Base-by-base conservation (phyloP, 1,139 yeast species). In the Pichia sp. region DNA sequence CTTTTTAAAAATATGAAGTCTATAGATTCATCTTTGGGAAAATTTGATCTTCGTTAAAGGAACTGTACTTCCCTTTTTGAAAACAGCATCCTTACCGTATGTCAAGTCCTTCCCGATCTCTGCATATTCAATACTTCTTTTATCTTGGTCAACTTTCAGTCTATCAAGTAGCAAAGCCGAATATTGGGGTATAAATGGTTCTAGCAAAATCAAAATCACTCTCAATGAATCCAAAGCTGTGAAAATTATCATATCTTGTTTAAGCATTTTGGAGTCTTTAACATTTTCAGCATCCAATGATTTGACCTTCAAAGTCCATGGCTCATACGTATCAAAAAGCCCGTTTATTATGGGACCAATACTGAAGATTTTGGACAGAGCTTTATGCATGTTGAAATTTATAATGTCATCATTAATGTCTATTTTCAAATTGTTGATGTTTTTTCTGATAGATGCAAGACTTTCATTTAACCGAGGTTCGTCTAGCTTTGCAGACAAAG, bases 211-310 rank as follows among this genome's bases (percentile, higher is more conserved):
- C 0, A 93, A 77, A 15, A 81, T 67, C 0, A 89, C 78, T 57
- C 99, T 77, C 15, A 84, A 76, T 0, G 84, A 77, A 63, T 93
- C 98, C 11, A 88, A 79, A 1, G 89, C 87, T 29, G 80, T 67
- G 58, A 78, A 82, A 1, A 90, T 81, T 13, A 82, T 77, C 50
- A 76, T 72, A 64, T 80, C 82, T 59, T 78, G 83, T 15, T 70
- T 65, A 11, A 64, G 53, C 43, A 15, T 60, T 23, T 58, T 59
- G n/a, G 36, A 48, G 13, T 64, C 60, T 10, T 56, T 54, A 11
- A 60, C 61, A 2, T 52, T 57, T 1, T 59, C 59, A 4, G 46
- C 5, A 11, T 59, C 63, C 0, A 63, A 64, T 6, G 64, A 62
- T 23, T 62, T 60, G 1, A 50, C 57, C 29, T 66, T 70, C 16